These are phyloP conservation scores for Suillus sp. DNA, from an alignment of 768 basidiomycete genomes.

Conservation along the genomic window DNA sequence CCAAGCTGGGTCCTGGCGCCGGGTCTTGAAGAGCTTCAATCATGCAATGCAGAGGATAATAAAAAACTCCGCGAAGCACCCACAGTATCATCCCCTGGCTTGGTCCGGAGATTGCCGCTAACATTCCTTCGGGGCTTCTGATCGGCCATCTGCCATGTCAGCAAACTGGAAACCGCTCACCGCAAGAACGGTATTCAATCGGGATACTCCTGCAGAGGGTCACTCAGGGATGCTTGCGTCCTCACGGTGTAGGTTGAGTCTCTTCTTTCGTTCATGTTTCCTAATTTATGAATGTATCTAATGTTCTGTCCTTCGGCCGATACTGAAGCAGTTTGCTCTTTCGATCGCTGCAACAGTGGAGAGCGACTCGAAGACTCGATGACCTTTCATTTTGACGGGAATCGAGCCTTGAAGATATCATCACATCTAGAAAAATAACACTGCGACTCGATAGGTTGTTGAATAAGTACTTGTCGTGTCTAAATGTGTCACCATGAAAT, in stretches of 20 bases:
- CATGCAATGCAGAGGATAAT: neutral
- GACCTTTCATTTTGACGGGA: neutral
- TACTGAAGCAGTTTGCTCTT: neutral
- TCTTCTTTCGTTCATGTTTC: neutral
- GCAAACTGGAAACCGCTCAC: slow-evolving; percentile 5
- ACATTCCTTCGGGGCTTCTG: neutral
- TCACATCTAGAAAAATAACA: neutral
- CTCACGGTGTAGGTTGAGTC: neutral
- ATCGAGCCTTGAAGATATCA: neutral
- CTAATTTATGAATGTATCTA: neutral
- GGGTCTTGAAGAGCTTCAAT: neutral
- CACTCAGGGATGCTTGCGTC: neutral
- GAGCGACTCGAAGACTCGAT: neutral
- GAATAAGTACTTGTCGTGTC: neutral
- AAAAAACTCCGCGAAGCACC: neutral
- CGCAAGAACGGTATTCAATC: slow-evolving; percentile 4
- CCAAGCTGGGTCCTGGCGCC: neutral
- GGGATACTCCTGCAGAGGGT: neutral
- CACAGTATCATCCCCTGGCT: neutral
- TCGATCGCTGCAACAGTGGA: neutral
- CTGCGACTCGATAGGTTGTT: neutral
- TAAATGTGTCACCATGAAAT: neutral
- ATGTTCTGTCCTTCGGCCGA: neutral
- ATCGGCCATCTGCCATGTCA: neutral
- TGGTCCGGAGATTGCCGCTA: neutral